Evolutionary conservation across 352 stramenopile species (phyloP), one percentile per base, ranked within the genome.

Genomic region (Phytophthora litchii): DNA sequence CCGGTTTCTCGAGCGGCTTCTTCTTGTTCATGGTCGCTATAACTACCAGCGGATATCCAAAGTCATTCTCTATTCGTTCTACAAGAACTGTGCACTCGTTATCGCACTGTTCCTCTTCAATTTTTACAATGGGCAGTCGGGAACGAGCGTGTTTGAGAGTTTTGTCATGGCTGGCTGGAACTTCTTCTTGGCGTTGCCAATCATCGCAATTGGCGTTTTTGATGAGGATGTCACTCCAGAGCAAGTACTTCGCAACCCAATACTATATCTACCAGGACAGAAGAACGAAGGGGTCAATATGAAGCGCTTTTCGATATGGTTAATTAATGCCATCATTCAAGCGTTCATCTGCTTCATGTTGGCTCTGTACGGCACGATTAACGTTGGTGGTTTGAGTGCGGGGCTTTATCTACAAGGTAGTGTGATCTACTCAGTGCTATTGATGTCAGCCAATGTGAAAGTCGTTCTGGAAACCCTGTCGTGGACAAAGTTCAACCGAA

Each of bases 11-110:
- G 78, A 97, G 60, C 63, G 87, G n/a, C 75, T 99, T 11, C 72
- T 99, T 34, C 78, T 99, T 3, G 92, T 98, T 47, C 97, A 99
- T 65, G 97, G 97, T 5, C 86, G 97, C 38, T 99, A 89, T 79
- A 98, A 99, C 72, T 99, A 99, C 67, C 83, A 91, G n/a, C 91
- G 97, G 20, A 89, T 98, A 47, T 92, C 81, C 47, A 97, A 95
- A 44, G 78, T 98, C 43, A 94, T 99, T 59, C 78, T 98, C 13
- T 91, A 86, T 47, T 89, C 78, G 36, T 89, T 93, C 46, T 93
- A 91, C 70, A 93, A 93, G 72, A 91, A 91, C 36, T 67, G 85
- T 14, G 69, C 74, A 40, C 78, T 91, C 36, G 82, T 91, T 35
- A 89, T 90, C 38, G 69, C 67, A 10, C 45, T 87, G 11, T 89